Evolutionary conservation across 2,329 filamentous ascomycete species (phyloP), one percentile per base, ranked within the genome.

Genomic region (Endocalyx cinctus): DNA sequence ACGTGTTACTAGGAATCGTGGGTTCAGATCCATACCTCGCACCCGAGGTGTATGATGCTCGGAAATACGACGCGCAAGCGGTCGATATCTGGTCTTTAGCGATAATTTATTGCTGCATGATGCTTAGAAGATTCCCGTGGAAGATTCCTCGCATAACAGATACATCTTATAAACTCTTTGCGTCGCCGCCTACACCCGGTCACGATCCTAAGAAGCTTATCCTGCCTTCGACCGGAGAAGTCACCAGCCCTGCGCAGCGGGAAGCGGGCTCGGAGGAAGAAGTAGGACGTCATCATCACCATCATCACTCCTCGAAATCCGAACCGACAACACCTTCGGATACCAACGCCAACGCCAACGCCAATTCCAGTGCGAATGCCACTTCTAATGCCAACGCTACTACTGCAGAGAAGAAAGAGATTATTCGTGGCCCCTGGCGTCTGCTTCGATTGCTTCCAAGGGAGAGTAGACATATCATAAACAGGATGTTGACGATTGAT

Each of bases 91-190:
- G 92, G 92, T 98, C 92, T 10, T 70, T 98, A 39, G 92, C 90
- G 13, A 98, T 98, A 49, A 97, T 98, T 35, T 98, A 90, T 64
- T 97, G 92, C 63, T 98, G 92, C 68, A 98, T 98, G 92, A 92
- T 87, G 5, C 70, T 98, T 26, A 77, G 92, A 15, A 73, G 92
- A 22, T 98, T 98, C 55, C 92, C 92, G 0, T 98, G 92, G 92
- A 98, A 98, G 65, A 81, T 94, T 22, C 92, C 92, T 5, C 79
- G 89, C 25, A 67, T 88, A 57, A 86, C 86, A 4, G 92, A 98
- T 59, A 97, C 94, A 59, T 95, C 88, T 0, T 98, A 87, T 64
- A 89, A 90, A 52, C 74, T 98, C 2, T 98, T 98, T 56, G 82
- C 90, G 11, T 79, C 92, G 2, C 75, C 85, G 6, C 89, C 90